Conservation (phyloP, 1,284 basidiomycete genomes). For the Ganoderma sp. region DNA sequence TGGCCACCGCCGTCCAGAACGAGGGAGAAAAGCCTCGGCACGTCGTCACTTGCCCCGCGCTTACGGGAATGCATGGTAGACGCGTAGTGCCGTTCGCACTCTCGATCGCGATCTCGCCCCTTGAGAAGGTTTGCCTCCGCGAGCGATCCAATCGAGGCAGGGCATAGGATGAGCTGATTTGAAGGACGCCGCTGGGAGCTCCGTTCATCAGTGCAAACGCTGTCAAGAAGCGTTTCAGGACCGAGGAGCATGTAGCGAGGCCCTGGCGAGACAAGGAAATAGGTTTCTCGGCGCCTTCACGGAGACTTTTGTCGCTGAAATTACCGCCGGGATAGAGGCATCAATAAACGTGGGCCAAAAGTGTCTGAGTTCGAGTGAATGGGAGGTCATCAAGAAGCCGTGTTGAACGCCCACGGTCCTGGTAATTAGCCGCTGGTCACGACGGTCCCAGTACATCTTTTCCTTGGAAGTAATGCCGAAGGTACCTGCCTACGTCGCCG, state of each 20-base stretch:
- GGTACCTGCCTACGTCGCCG: background rate
- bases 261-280: background rate
- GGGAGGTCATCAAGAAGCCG: background rate
- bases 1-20: constrained; percentile 2
- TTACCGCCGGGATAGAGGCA: background rate
- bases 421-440: constrained; percentile 1
- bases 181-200: constrained; percentile 4
- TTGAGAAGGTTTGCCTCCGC: constrained; percentile 5
- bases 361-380: background rate
- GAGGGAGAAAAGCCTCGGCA: constrained; percentile 8
- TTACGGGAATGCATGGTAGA: background rate
- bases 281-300: background rate
- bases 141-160: background rate
- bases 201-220: background rate
- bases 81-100: constrained; percentile 9
- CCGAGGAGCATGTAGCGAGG: background rate
- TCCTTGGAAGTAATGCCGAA: background rate
- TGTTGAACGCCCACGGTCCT: background rate
- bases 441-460: background rate
- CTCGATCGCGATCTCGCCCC: constrained; percentile 16
- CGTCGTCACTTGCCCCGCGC: background rate
- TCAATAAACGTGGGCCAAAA: background rate
- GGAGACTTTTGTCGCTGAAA: background rate
- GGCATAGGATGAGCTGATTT: constrained; percentile 5
- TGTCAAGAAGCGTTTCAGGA: background rate